Evolutionary conservation across 73 alveolate genomes (phyloP), one percentile per base, ranked within the genome.

Genomic region (Tetrahymena borealis): DNA sequence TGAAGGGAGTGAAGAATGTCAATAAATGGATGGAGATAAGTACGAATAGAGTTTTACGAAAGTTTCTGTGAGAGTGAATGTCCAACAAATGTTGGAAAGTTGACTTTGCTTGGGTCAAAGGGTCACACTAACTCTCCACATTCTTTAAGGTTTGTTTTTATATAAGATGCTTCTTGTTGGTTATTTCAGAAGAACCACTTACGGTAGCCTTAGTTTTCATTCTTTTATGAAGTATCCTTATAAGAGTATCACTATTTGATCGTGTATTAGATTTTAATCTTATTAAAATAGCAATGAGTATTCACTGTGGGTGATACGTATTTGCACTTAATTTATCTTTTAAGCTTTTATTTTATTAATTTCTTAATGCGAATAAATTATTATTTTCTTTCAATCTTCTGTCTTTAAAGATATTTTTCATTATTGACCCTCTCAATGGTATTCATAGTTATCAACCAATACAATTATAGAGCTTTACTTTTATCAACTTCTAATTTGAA

Each of bases 1-100:
- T 38, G 38, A 93, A 85, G 40, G 90, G 40, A 37, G 91, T 36
- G 93, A 93, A 31, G 38, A 92, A 38, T 18, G 85, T 60, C 35
- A 60, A 16, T 35, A 60, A 60, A 28, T 60, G 85, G 35, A 60
- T 60, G n/a, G 85, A 60, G 28, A 60, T 60, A 24, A 60, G 35
- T 10, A 60, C 85, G 10, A 60, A 60, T 35, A 60, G 85, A 60
- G 85, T 24, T 60, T 60, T 60, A 60, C 85, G 85, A 60, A 60
- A 60, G 31, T 60, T 60, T 60, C 85, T 60, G 38, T 60, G 85
- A 60, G 85, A 60, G 35, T 60, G 85, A 20, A 60, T 60, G 28
- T 60, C 85, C 13, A 60, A 28, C 33, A 60, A n/a, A 24, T 60
- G 35, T 20, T 60, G 13, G 85, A 60, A 60, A 60, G 85, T 60